Conservation (phyloP, 495 filamentous ascomycete species). For the Aspergillus panamensis region DNA sequence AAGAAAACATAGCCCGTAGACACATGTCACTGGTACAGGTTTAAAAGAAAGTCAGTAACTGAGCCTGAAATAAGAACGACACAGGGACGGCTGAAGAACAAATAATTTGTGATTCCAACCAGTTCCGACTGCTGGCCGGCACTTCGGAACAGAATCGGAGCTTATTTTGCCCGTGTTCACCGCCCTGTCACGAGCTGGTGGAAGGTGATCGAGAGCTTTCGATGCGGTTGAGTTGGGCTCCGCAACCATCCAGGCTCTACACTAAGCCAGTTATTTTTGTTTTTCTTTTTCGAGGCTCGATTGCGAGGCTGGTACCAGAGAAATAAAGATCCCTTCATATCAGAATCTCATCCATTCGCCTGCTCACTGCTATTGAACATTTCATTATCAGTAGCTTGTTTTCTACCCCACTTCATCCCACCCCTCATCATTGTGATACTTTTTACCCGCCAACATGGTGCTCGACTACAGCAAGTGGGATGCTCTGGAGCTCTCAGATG, state of each 20-base stretch:
- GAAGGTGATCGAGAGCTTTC: conserved; percentile 41
- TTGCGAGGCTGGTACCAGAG: not conserved
- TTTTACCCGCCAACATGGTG: conserved; percentile 58
- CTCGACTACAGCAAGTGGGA: conserved; percentile 98
- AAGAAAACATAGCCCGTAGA: not conserved
- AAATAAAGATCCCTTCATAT: not conserved
- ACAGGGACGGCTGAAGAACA: not conserved
- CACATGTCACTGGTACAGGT: conserved; percentile 14
- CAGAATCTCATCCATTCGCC: not conserved
- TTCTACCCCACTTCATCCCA: conserved; percentile 20
- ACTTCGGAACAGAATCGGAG: conserved; percentile 21
- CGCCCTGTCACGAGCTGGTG: conserved; percentile 27
- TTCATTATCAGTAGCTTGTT: not conserved
- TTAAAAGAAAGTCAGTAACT: not conserved
- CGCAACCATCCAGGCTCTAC: not conserved
- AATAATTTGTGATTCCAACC: conserved; percentile 17
- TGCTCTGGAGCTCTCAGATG: conserved; percentile 90
- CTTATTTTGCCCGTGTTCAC: conserved; percentile 34
- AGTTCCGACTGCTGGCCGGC: conserved; percentile 13
- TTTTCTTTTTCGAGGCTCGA: not conserved
- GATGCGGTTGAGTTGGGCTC: conserved; percentile 13
- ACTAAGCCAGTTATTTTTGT: not conserved
- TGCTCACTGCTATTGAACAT: not conserved
- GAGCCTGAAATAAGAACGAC: not conserved
- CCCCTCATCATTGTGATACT: conserved; percentile 19